Conservation (phyloP, 345 rosid species). For the Dipteronia sinensis region DNA sequence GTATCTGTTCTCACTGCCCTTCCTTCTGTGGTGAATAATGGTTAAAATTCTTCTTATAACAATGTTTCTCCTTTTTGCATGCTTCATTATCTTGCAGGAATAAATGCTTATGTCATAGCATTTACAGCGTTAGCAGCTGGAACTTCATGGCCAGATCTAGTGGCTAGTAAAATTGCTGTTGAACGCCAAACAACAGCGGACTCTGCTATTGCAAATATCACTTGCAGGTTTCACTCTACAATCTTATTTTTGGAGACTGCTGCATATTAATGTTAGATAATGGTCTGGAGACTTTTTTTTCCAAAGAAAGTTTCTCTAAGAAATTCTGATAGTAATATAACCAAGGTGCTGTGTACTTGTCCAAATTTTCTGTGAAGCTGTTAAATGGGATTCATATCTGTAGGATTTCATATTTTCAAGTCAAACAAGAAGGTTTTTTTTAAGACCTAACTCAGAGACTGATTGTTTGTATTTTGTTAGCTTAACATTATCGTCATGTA, state of each 20-base stretch:
- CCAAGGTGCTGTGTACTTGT: background rate
- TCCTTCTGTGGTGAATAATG: background rate
- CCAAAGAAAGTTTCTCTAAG: slow-evolving; percentile 1
- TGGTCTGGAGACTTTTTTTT: background rate
- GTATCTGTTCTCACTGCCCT: slow-evolving; percentile 34
- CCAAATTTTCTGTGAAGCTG: background rate
- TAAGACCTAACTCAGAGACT: background rate
- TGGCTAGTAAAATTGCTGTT: slow-evolving; percentile 96
- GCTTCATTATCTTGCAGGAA: slow-evolving; percentile 46
- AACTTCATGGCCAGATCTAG: slow-evolving; percentile 97
- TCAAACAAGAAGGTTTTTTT: background rate
- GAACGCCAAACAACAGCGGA: slow-evolving; percentile 93
- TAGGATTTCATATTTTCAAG: background rate
- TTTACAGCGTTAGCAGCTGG: slow-evolving; percentile 92
- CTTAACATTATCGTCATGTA: background rate
- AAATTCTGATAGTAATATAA: background rate
- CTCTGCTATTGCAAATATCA: slow-evolving; percentile 96
- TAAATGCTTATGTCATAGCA: slow-evolving; percentile 91
- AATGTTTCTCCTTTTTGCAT: slow-evolving; percentile 10
- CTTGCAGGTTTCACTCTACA: slow-evolving; percentile 66
- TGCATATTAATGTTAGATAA: background rate
- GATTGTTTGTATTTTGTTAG: background rate
- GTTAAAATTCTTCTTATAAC: slow-evolving; percentile 11
- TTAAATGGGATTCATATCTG: background rate
- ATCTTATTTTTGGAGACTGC: background rate